Conservation (phyloP, 164 flowering plant genomes). For the Dillenia turbinata region DNA sequence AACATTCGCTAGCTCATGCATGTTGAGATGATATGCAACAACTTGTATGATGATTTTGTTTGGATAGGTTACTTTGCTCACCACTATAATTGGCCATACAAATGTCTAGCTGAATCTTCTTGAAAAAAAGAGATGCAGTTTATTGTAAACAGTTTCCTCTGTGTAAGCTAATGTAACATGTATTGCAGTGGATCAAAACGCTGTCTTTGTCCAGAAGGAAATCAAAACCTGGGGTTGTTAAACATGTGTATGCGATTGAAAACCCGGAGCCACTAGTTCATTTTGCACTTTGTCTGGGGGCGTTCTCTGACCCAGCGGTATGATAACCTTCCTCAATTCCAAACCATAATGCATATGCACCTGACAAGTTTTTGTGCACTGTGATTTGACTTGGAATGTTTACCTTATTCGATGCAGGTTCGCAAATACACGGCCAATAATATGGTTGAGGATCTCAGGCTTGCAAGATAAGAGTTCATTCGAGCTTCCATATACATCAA, state of each 20-base stretch:
- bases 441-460: constrained; percentile 42
- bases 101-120: background rate
- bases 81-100: background rate
- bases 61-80: too few species aligned
- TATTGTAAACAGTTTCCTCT: background rate
- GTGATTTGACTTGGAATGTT: background rate
- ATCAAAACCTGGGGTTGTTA: constrained; percentile 19
- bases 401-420: constrained; percentile 29
- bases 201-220: constrained; percentile 42
- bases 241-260: constrained; percentile 53
- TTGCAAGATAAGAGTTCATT: constrained; percentile 50
- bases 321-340: constrained; percentile 2
- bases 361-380: background rate
- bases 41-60: too few species aligned
- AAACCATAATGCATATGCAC: background rate
- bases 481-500: constrained; percentile 28
- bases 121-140: background rate
- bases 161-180: background rate
- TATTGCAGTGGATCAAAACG: constrained; percentile 56
- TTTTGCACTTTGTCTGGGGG: constrained; percentile 67
- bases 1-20: too few species aligned
- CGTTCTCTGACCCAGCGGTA: constrained; percentile 65
- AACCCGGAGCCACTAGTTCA: constrained; percentile 66
- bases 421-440: constrained; percentile 45
- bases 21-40: too few species aligned